Base-by-base conservation (phyloP, 306 rosid genomes). In the Argentina anserina region DNA sequence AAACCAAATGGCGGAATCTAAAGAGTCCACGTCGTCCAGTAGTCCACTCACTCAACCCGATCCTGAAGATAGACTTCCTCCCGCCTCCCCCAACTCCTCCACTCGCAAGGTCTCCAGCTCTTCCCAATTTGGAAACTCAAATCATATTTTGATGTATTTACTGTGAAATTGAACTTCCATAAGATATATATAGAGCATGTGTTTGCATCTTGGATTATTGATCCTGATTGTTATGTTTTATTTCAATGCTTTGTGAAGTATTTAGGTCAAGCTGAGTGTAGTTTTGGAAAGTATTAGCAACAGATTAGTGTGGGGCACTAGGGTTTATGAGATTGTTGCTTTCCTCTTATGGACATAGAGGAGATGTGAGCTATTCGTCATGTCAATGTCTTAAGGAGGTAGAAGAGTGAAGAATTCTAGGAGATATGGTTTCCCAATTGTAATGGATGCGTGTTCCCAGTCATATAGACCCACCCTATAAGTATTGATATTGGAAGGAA, bases 31-130 rank as follows among this genome's bases (percentile, higher is more conserved):
- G 55, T 92, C 59, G 29, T 53, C 95, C 1, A 43, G 83, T 74
- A 47, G 85, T 76, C 97, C 97, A 69, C 86, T 93, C 31, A 90
- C 92, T 75, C 93, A 87, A 82, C 60, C 72, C 20, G 92, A 92
- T 82, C 83, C 87, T 68, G 94, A 93, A 75, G 97, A 90, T 78
- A 86, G 83, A 84, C 93, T 75, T 75, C 93, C 93, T 1, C 98
- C 97, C 2, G 31, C 58, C 55, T 93, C 93, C 39, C 93, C 97
- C 45, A 89, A 86, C 73, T 90, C 93, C 29, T 86, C 96, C 69
- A 93, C 98, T 74, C 97, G 96, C 76, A 85, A 86, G 98, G 98
- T 4, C 69, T 62, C 70, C 60, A 46, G 47, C 65, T 69, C 40
- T 36, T 39, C 56, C 45, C 36, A n/a, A 31, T 15, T 37, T 37